Conservation (phyloP, 2,329 filamentous ascomycete genomes). For the Penicillium digitatum region DNA sequence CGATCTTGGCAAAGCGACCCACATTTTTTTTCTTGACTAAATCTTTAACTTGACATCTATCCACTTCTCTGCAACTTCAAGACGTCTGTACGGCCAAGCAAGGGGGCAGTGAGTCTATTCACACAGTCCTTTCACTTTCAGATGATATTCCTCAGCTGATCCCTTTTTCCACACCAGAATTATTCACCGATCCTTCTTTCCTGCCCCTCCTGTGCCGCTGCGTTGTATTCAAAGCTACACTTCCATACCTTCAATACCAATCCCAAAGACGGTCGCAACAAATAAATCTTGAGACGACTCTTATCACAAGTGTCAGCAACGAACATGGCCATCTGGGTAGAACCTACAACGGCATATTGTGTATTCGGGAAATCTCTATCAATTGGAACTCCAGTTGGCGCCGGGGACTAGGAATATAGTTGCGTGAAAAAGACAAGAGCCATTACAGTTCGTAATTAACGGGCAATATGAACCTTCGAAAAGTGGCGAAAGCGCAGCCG, state of each 20-base stretch:
- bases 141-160: slow-evolving; percentile 7
- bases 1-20: slow-evolving; percentile 7
- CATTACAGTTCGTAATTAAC: not conserved
- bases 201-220: slow-evolving; percentile 10
- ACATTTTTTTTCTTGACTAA: not conserved
- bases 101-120: slow-evolving; percentile 8
- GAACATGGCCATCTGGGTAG: slow-evolving; percentile 25
- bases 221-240: not conserved
- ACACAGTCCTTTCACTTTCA: not conserved
- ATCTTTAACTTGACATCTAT: slow-evolving; percentile 1
- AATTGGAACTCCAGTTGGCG: slow-evolving; percentile 12
- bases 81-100: slow-evolving; percentile 7
- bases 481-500: slow-evolving; percentile 13
- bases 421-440: not conserved
- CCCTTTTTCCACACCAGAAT: not conserved
- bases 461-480: slow-evolving; percentile 19
- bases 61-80: slow-evolving; percentile 9
- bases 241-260: not conserved
- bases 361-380: slow-evolving; percentile 14
- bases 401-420: slow-evolving; percentile 17
- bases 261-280: not conserved
- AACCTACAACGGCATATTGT: slow-evolving; percentile 13
- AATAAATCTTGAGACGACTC: not conserved
- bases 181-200: slow-evolving; percentile 1
- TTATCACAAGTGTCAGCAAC: not conserved